Base-by-base conservation (phyloP, 768 basidiomycete species). In the Russula olivacea region DNA sequence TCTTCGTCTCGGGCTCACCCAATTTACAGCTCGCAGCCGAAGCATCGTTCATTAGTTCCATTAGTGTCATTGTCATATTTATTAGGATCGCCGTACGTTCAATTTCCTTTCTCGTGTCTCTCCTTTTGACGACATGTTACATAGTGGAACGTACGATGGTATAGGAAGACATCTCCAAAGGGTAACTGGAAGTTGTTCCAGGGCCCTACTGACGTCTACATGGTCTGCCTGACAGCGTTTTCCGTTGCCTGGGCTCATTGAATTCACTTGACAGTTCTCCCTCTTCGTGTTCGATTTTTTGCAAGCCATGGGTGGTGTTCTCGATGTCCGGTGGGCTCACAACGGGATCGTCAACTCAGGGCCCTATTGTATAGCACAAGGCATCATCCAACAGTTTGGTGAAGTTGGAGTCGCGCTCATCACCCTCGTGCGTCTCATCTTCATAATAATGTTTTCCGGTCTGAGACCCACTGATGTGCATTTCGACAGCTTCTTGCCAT, bases 341-440 rank as follows among this genome's bases (percentile, higher is more conserved):
- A 57, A 65, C 7, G 76, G 77, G 10, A 68, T 68, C 19, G 76
- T 79, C 4, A 67, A 71, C 32, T 66, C 63, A 1, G 76, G 76
- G 7, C 19, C 51, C 0, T 78, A 72, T 59, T 79, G 78, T 63
- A 71, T 70, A 7, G 71, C 76, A 1, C 77, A 79, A 66, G 75
- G 76, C n/a, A 68, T 75, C 50, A 63, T 80, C 6, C 75, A 78
- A 63, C 76, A 78, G 59, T 58, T 79, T 0, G 78, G 80, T 10
- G 79, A 80, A 56, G 73, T 77, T 4, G 75, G 73, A 25, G 77
- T 75, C 2, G 77, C 76, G 4, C 36, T 36, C 12, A 36, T 2
- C 12, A 12, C 11, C 36, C 11, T 14, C 36, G 36, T 36, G 36
- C 4, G 36, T 36, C 36, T 1, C 14, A 14, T 15, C 25, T 38